Evolutionary conservation across 2,329 filamentous ascomycete species (phyloP), one percentile per base, ranked within the genome.

Genomic region (Aspergillus udagawae): DNA sequence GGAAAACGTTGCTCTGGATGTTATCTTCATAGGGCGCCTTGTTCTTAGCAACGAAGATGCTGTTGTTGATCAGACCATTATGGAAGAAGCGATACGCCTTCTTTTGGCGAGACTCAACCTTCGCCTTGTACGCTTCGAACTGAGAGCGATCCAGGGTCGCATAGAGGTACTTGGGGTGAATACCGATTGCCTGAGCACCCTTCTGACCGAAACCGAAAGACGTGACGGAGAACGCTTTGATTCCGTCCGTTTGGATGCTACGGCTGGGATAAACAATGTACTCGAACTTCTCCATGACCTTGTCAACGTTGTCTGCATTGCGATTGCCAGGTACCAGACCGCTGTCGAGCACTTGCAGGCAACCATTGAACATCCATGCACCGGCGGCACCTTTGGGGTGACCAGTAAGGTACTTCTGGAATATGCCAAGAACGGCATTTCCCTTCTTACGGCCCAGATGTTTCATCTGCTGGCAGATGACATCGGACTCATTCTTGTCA

Each of bases 321-420:
- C 92, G 89, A 81, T 99, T 99, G 59, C 94, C 94, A 14, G 94
- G 94, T 25, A 99, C 93, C 51, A 99, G 82, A 71, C 94, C 94
- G 52, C 84, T 88, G 82, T 97, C 96, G 68, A 99, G 85, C 49
- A 97, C 91, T 76, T 99, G 94, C 74, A 99, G 81, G 75, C 91
- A 94, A 64, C 94, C 94, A 82, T 99, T 99, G 84, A 99, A 87
- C 94, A 99, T 99, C 92, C 94, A 99, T 51, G 93, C 94, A 82
- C 94, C 94, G 59, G 94, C 94, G 69, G 94, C 93, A 87, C 94
- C 94, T 86, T 99, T 99, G 70, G 94, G 94, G 75, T 99, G 94
- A 76, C 94, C 94, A 54, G 95, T 99, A 60, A 99, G 87, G 77
- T 95, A 97, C 79, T 99, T 99, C 80, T 99, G 94, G 89, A 97